Percentiles rank a stretch among this genome's conserved stretches.
Conservation (phyloP, 768 basidiomycete genomes). For the Suillus clintonianus region DNA sequence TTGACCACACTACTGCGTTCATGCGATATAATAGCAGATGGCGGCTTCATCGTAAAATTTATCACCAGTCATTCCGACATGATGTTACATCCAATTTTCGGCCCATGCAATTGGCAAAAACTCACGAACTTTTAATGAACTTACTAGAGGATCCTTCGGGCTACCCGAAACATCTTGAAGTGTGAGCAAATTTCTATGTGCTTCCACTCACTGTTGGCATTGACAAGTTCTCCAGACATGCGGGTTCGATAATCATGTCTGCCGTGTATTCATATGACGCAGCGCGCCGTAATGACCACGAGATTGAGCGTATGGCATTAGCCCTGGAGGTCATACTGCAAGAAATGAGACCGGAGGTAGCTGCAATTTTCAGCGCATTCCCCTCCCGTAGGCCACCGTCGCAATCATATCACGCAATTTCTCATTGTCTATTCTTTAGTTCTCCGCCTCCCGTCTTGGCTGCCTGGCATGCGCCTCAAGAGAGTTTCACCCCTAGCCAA, state of each 20-base stretch:
- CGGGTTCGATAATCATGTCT: conserved; percentile 7
- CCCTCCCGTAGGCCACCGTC: conserved; percentile 2
- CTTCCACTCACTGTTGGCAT: not conserved
- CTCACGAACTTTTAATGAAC: conserved; percentile 1
- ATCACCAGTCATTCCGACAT: conserved; percentile 12
- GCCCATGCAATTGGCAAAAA: conserved; percentile 3
- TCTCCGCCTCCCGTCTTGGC: conserved; percentile 6
- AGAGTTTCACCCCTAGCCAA: not conserved
- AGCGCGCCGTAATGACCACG: not conserved
- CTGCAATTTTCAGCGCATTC: conserved; percentile 7
- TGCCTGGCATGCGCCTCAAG: conserved; percentile 6
- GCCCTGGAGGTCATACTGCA: not conserved
- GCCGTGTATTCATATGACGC: conserved; percentile 5
- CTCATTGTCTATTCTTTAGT: conserved; percentile 1
- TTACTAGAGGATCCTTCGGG: conserved; percentile 1
- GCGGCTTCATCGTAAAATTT: conserved; percentile 16
- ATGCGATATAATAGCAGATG: conserved; percentile 17
- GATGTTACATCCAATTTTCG: conserved; percentile 2
- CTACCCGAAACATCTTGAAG: conserved; percentile 1
- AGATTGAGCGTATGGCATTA: not conserved
- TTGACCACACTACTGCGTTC: conserved; percentile 7
- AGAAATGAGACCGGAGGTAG: not conserved
- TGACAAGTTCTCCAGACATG: not conserved
- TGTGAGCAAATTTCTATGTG: not conserved
- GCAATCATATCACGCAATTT: not conserved